Percentiles rank a stretch among this genome's conserved stretches.
Conservation (phyloP, 2,329 filamentous ascomycete species). For the Diaporthe citri region DNA sequence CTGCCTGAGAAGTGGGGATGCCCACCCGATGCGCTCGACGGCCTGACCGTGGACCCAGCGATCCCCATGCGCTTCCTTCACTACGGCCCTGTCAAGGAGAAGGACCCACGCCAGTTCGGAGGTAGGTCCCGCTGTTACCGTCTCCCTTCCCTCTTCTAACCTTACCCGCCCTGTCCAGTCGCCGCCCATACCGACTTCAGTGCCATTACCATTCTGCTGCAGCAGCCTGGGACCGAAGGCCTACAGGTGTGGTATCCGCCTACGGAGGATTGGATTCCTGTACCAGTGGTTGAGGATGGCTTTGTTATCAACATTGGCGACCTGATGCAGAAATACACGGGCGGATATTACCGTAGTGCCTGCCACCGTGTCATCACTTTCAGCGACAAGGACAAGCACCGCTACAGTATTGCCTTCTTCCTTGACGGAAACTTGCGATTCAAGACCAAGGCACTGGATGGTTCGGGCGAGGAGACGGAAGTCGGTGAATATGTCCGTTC, state of each 20-base stretch:
- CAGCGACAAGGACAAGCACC: conserved; percentile 42
- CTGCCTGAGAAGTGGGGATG: conserved; percentile 45
- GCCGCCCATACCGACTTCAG: conserved; percentile 50
- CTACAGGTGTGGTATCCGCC: conserved; percentile 47
- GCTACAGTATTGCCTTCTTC: conserved; percentile 48
- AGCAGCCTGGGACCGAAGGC: conserved; percentile 47
- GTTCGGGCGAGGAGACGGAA: conserved; percentile 11
- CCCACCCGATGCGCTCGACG: conserved; percentile 42
- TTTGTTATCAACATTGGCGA: conserved; percentile 56
- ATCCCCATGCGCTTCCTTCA: conserved; percentile 46
- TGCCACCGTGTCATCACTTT: conserved; percentile 48
- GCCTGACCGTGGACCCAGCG: conserved; percentile 43
- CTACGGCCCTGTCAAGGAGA: conserved; percentile 44
- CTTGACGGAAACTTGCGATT: conserved; percentile 43
- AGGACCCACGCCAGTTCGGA: conserved; percentile 46
- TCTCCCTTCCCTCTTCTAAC: not conserved
- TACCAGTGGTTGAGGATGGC: conserved; percentile 48
- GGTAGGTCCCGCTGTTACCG: not conserved
- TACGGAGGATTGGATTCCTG: conserved; percentile 47
- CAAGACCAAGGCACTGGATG: conserved; percentile 14
- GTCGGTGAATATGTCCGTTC: conserved; percentile 19
- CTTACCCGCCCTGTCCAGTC: conserved; percentile 34
- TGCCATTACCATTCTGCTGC: conserved; percentile 48
- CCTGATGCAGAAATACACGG: conserved; percentile 51
- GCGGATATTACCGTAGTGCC: conserved; percentile 48